A percentile compares a stretch with the other conserved stretches of the same genome.
These are phyloP conservation scores for Eimeria necatrix DNA, from an alignment of 169 alveolate species.

Conservation along the genomic window DNA sequence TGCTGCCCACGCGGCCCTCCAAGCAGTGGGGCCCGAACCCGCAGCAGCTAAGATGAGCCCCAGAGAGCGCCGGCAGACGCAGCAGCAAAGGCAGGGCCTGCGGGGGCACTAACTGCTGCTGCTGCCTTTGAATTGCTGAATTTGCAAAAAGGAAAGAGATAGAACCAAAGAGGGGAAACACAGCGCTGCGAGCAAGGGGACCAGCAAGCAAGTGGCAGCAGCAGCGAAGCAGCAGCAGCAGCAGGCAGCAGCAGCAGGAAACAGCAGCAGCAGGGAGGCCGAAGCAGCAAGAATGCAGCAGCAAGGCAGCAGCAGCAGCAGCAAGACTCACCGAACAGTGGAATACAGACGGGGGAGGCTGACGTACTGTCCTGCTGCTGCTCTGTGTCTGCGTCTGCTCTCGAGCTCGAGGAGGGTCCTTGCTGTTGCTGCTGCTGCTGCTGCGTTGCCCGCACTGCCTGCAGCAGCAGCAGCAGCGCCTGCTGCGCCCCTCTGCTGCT, in stretches of 20 bases:
- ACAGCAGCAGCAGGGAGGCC: neutral
- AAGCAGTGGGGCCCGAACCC: neutral
- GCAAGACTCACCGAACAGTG: neutral
- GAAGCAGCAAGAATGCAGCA: neutral
- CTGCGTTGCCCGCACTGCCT: neutral
- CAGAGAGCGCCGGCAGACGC: conserved; percentile 21
- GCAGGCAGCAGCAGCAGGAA: neutral
- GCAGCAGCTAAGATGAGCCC: neutral
- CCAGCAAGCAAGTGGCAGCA: neutral
- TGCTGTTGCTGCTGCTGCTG: conserved; percentile 23
- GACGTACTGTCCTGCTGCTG: neutral
- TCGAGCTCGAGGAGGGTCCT: neutral
- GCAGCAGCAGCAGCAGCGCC: conserved; percentile 39
- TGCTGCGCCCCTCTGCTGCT: no score
- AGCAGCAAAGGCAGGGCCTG: conserved; percentile 17
- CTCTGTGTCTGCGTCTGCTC: conserved; percentile 9
- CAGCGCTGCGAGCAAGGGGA: neutral
- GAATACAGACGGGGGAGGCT: neutral
- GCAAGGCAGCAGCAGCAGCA: neutral
- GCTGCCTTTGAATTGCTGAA: neutral
- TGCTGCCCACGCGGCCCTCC: neutral
- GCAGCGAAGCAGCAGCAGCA: neutral
- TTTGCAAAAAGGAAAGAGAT: neutral
- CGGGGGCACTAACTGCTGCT: neutral
- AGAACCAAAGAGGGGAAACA: neutral